Conservation (phyloP, 2,329 filamentous ascomycete genomes). For the Aspergillus quadricinctus region DNA sequence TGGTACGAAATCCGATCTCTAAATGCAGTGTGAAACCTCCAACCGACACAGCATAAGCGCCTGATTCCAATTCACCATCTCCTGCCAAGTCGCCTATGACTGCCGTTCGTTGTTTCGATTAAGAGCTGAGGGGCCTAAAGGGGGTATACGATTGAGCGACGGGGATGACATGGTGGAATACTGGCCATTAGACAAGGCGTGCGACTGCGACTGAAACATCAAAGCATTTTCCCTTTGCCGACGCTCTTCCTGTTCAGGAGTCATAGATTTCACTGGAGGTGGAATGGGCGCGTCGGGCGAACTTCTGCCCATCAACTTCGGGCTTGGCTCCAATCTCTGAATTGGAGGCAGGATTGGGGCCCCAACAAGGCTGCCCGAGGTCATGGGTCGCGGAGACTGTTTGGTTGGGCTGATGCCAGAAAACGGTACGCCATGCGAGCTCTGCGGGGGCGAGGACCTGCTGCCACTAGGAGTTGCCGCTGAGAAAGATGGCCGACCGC, state of each 20-base stretch:
- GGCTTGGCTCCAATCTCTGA: constrained; percentile 39
- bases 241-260: constrained; percentile 40
- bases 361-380: constrained; percentile 29
- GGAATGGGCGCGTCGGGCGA: constrained; percentile 41
- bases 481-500: constrained; percentile 30
- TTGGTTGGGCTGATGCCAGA: constrained; percentile 47
- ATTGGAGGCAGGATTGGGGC: constrained; percentile 39
- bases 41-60: background rate
- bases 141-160: constrained; percentile 29
- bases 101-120: constrained; percentile 20
- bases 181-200: constrained; percentile 19
- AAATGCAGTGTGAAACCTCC: background rate
- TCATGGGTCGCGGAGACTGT: constrained; percentile 39
- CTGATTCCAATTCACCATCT: constrained; percentile 1
- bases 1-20: background rate
- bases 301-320: constrained; percentile 41
- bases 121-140: constrained; percentile 25
- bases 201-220: constrained; percentile 17
- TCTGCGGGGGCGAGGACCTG: constrained; percentile 34
- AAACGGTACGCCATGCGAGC: constrained; percentile 33
- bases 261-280: constrained; percentile 41
- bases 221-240: constrained; percentile 35
- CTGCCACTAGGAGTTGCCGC: constrained; percentile 28
- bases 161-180: constrained; percentile 28
- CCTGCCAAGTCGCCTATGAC: constrained; percentile 15